A percentile compares a stretch with the other conserved stretches of the same genome.
phyloP scores from a whole-genome alignment of 495 filamentous ascomycete species.

The Xylaria sp. region DNA sequence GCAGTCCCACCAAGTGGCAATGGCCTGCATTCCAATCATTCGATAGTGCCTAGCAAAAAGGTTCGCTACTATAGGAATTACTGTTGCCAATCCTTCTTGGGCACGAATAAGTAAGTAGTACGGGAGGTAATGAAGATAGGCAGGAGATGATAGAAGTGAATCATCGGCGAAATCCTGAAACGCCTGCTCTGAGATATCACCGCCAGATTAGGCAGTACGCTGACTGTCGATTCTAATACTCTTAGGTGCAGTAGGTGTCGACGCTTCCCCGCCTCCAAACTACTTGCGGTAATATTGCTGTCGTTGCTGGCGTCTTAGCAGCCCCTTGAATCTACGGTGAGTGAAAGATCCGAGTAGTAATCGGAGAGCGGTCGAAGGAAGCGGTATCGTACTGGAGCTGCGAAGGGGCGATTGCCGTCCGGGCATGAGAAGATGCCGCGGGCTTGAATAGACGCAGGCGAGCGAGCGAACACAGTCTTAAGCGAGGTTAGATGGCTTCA shows the following conservation, averaged over 20 bases:
- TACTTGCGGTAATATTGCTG: constrained; percentile 8
- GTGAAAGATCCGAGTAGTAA: constrained; percentile 9
- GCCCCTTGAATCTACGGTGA: constrained; percentile 15
- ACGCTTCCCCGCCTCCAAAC: constrained; percentile 2
- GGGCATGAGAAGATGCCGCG: not conserved
- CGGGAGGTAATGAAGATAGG: constrained; percentile 26
- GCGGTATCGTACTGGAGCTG: not conserved
- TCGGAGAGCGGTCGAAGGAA: not conserved
- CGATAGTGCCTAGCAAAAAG: constrained; percentile 2
- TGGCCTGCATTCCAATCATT: constrained; percentile 19
- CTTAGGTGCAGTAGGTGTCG: not conserved
- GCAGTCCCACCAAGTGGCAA: constrained; percentile 22
- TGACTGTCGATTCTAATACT: constrained; percentile 11
- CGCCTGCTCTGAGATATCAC: constrained; percentile 10
- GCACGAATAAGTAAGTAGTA: constrained; percentile 1
- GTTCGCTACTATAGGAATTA: not conserved
- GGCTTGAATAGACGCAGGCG: not conserved
- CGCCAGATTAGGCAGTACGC: constrained; percentile 7
- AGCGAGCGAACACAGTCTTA: not conserved
- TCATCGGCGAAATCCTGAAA: constrained; percentile 15
- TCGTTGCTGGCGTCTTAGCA: not conserved
- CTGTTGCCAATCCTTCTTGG: constrained; percentile 17
- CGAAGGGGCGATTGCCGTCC: not conserved
- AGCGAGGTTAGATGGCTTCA: constrained; percentile 8
- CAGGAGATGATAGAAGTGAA: constrained; percentile 18